These are phyloP conservation scores for Chlorella sp. DNA, from an alignment of 139 green algal genomes.

Conservation along the genomic window DNA sequence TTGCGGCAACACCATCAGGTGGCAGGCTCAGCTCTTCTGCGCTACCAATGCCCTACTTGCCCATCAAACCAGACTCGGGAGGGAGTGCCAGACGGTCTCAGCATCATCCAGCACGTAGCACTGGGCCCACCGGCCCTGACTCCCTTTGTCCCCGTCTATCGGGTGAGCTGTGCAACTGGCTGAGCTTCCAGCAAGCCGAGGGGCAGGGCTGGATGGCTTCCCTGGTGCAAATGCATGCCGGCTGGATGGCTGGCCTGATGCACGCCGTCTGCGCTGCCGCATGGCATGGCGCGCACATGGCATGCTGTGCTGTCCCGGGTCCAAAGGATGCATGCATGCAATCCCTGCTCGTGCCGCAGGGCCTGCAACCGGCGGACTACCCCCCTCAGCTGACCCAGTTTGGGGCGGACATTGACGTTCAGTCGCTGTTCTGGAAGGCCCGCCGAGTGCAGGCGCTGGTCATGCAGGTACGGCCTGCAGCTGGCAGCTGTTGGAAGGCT, in stretches of 20 bases:
- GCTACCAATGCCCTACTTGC: too few species aligned
- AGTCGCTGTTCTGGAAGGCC: slow-evolving; percentile 1
- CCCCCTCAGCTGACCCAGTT: not conserved
- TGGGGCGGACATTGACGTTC: not conserved
- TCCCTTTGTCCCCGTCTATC: not conserved
- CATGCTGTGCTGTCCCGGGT: not conserved
- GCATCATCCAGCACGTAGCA: not conserved
- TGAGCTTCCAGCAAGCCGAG: not conserved
- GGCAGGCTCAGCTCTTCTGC: too few species aligned
- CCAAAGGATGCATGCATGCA: not conserved
- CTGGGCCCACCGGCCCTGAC: not conserved
- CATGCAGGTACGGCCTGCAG: not conserved
- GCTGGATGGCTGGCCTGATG: too few species aligned
- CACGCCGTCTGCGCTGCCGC: too few species aligned
- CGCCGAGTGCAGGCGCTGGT: slow-evolving; percentile 10
- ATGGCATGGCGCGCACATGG: not conserved
- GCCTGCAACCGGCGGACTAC: not conserved
- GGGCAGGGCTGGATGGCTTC: not conserved
- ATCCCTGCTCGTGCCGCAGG: not conserved
- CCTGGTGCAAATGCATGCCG: too few species aligned
- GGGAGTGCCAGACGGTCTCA: not conserved
- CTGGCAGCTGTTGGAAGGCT: too few species aligned
- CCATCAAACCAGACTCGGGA: not conserved
- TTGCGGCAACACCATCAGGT: too few species aligned
- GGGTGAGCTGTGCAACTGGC: not conserved